These are phyloP conservation scores for Xylaria sp. DNA, from an alignment of 2,329 filamentous ascomycete genomes.

Conservation along the genomic window DNA sequence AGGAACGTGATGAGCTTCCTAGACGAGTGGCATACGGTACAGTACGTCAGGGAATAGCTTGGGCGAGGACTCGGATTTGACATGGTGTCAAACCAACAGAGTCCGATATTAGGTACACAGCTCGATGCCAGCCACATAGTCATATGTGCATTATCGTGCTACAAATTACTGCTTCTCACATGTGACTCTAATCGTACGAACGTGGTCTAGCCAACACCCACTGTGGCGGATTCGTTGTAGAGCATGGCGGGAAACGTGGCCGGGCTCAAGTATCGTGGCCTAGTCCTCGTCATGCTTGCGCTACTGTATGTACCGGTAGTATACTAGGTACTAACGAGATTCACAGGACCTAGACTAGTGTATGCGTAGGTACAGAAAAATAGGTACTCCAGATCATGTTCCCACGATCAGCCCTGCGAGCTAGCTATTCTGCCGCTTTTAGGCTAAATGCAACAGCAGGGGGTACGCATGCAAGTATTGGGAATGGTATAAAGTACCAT, in stretches of 20 bases:
- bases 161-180: constrained; percentile 7
- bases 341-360: constrained; percentile 6
- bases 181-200: constrained; percentile 25
- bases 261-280: neutral
- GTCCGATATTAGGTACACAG: neutral
- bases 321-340: neutral
- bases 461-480: constrained; percentile 18
- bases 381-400: constrained; percentile 6
- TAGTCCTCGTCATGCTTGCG: neutral
- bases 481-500: constrained; percentile 18
- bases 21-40: neutral
- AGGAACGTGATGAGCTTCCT: neutral
- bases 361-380: too few relatives aligned
- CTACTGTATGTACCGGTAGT: constrained; percentile 8
- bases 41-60: neutral
- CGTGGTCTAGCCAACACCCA: constrained; percentile 7
- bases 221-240: constrained; percentile 8
- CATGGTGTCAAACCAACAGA: constrained; percentile 3
- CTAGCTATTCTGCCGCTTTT: constrained; percentile 39
- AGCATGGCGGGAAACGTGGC: constrained; percentile 7
- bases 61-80: neutral
- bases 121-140: constrained; percentile 1
- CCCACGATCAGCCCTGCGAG: constrained; percentile 32
- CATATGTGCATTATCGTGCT: constrained; percentile 2
- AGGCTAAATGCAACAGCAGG: constrained; percentile 39